A percentile compares a stretch with the other conserved stretches of the same genome.
Conservation (phyloP, 1,284 basidiomycete genomes). For the Agaricales sp. region DNA sequence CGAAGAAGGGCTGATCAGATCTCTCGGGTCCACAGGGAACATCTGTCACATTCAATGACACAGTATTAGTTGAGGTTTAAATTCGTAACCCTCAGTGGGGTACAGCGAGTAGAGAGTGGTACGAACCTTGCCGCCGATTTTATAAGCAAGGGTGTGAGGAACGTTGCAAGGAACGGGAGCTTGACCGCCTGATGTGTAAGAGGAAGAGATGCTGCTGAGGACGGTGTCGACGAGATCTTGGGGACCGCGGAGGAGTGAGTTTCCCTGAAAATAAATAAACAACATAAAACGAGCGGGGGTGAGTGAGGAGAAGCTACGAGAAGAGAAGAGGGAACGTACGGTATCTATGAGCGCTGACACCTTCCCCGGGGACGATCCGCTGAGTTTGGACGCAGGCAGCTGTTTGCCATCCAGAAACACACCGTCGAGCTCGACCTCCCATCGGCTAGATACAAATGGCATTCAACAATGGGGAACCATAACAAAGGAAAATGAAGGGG, state of each 20-base stretch:
- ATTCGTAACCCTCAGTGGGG: too few relatives aligned
- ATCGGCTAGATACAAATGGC: slow-evolving; percentile 32
- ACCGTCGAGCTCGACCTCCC: slow-evolving; percentile 48
- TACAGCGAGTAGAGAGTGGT: too few relatives aligned
- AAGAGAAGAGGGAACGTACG: slow-evolving; percentile 20
- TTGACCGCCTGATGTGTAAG: slow-evolving; percentile 22
- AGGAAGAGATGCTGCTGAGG: slow-evolving; percentile 15
- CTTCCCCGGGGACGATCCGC: slow-evolving; percentile 18
- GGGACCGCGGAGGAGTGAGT: slow-evolving; percentile 47
- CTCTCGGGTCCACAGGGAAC: slow-evolving; percentile 59
- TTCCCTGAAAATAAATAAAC: slow-evolving; percentile 24
- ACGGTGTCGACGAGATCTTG: slow-evolving; percentile 37
- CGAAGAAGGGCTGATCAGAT: slow-evolving; percentile 37
- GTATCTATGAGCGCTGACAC: slow-evolving; percentile 46
- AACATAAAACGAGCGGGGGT: not conserved
- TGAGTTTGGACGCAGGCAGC: slow-evolving; percentile 30
- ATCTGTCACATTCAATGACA: slow-evolving; percentile 20
- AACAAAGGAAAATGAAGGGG: not conserved
- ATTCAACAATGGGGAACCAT: not conserved
- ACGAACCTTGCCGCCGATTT: slow-evolving; percentile 42
- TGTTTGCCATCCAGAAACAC: slow-evolving; percentile 44
- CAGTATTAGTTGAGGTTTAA: too few relatives aligned
- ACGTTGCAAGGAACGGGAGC: slow-evolving; percentile 28
- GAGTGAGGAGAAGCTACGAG: not conserved
- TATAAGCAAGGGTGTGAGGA: slow-evolving; percentile 46